Evolutionary conservation across 2,329 filamentous ascomycete genomes (phyloP), one percentile per base, ranked within the genome.

Genomic region (Davidsoniella neocaledoniae): DNA sequence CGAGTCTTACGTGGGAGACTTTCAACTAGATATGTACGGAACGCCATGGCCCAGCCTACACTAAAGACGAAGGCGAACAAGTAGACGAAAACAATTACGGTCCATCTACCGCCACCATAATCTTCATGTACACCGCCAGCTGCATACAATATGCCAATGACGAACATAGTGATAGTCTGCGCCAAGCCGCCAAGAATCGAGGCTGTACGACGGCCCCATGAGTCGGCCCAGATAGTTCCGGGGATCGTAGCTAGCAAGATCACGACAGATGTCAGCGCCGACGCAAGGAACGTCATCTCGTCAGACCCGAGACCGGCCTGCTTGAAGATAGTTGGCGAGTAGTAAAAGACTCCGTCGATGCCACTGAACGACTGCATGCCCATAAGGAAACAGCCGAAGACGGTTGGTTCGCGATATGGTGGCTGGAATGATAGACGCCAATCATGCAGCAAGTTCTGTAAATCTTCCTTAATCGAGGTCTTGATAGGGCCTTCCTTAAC

Each of bases 291-390:
- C 0, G 68, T 71, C 1, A 71, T 68, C 50, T 69, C 65, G 9
- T 70, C 64, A 2, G 70, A 71, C 5, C 65, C 62, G 2, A 81
- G 65, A 0, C 77, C 77, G 0, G 77, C 75, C 50, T 77, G 73
- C 17, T 68, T 64, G 55, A 81, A 80, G 0, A 81, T 61, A 0
- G 73, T 63, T 0, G 78, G 77, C 0, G 76, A 74, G 50, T 81
- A 81, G 54, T 76, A 78, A 2, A 79, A 62, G 0, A 80, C 69
- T 0, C 74, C 76, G 37, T 81, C 76, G 38, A 80, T 79, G 0
- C 77, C 76, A 16, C 65, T 70, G 9, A 79, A 64, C 44, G 80
- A 77, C 52, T 77, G 71, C 63, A 77, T 71, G 0, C 64, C 70
- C 64, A 80, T 68, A 19, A 80, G 60, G 51, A 79, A 79, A 5